Evolutionary conservation across 1,139 yeast genomes (phyloP).

Genomic region (Pneumocystis jirovecii): DNA sequence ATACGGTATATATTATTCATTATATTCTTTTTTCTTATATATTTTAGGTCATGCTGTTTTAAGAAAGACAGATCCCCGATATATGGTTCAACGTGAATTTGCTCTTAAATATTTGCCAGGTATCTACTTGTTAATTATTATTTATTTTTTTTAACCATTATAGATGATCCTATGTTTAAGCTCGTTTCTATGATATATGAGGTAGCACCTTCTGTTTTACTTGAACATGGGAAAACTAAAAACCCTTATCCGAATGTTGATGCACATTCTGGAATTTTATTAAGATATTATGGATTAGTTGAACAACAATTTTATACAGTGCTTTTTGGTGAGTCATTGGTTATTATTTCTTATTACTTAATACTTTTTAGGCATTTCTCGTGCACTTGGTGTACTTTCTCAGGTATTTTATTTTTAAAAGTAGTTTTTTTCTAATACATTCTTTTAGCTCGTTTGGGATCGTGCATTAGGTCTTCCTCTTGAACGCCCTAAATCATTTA

Average conservation of each 20-base stretch:
- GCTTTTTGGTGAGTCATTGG: conserved; percentile 50
- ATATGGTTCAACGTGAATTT: conserved; percentile 92
- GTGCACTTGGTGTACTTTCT: conserved; percentile 65
- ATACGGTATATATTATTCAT: conserved; percentile 32
- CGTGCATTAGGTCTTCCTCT: conserved; percentile 45
- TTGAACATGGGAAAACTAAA: conserved; percentile 95
- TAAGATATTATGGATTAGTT: conserved; percentile 92
- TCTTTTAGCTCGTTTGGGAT: conserved; percentile 35
- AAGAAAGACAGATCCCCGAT: conserved; percentile 95
- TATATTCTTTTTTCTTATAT: background rate
- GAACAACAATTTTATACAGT: conserved; percentile 96
- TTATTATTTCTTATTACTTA: background rate
- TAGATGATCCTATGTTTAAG: conserved; percentile 40
- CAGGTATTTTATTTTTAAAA: conserved; percentile 21
- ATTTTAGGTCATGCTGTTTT: conserved; percentile 63
- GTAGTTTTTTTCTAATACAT: background rate
- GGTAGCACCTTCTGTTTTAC: conserved; percentile 88
- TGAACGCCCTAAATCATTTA: conserved; percentile 27
- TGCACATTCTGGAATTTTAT: conserved; percentile 90
- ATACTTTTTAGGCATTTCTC: conserved; percentile 39
- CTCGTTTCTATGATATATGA: conserved; percentile 81
- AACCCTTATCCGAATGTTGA: conserved; percentile 99
- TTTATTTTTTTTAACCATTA: background rate
- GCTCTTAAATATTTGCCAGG: conserved; percentile 62
- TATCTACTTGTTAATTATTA: background rate